Evolutionary conservation across 768 basidiomycete species (phyloP).

Genomic region (Trametes meyenii): DNA sequence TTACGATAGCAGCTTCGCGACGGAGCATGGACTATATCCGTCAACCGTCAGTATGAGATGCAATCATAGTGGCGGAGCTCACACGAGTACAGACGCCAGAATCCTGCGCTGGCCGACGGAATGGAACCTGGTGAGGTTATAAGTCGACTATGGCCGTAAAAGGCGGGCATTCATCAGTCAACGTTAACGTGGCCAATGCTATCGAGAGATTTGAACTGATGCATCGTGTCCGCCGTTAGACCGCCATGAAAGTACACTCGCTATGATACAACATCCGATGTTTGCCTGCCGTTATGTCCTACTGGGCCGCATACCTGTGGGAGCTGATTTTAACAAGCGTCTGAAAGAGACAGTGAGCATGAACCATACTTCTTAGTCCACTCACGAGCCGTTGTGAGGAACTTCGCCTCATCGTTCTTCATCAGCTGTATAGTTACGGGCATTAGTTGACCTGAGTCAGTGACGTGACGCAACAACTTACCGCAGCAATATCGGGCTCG

Average conservation of each 20-base stretch:
- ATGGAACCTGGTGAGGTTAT: too few relatives aligned
- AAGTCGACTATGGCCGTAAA: too few relatives aligned
- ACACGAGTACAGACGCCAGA: too few relatives aligned
- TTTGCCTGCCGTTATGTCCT: background rate
- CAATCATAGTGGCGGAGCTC: too few relatives aligned
- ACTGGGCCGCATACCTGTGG: constrained; percentile 9
- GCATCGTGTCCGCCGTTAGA: background rate
- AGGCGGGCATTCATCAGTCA: too few relatives aligned
- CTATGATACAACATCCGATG: constrained; percentile 1
- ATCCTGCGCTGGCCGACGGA: too few relatives aligned
- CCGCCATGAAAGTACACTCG: background rate
- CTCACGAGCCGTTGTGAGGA: constrained; percentile 77
- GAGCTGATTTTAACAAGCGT: background rate
- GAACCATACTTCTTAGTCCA: constrained; percentile 76
- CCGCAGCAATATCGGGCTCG: constrained; percentile 84
- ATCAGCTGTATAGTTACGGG: constrained; percentile 56
- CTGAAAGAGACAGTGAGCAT: too few relatives aligned
- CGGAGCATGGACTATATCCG: too few relatives aligned
- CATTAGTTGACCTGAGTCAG: background rate
- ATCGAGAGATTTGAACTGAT: too few relatives aligned
- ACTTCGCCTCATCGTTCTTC: constrained; percentile 77
- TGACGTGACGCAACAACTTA: constrained; percentile 37
- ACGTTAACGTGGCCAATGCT: too few relatives aligned
- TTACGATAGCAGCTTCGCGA: too few relatives aligned
- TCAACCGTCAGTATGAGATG: too few relatives aligned